Percentiles rank a stretch among this genome's conserved stretches.
These are phyloP conservation scores for Diplosphaera chodatii DNA, from an alignment of 139 green algal genomes.

Conservation along the genomic window DNA sequence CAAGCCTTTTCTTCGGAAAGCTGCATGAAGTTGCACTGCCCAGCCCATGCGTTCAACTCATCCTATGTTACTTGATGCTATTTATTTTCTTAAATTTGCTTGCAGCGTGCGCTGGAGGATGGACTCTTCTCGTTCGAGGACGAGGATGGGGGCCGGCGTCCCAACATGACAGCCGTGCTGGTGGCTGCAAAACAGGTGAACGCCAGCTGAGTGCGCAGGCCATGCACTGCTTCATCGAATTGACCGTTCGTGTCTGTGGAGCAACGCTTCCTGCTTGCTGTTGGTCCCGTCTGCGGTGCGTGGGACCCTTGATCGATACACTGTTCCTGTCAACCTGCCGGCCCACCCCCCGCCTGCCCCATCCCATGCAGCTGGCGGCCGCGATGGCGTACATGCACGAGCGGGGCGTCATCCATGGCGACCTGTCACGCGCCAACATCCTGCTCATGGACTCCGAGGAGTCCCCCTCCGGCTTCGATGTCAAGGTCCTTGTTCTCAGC, in stretches of 20 bases:
- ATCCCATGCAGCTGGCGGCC: slow-evolving; percentile 38
- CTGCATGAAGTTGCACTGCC: no score
- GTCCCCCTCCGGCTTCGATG: slow-evolving; percentile 25
- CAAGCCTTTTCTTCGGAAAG: no score
- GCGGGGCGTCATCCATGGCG: slow-evolving; percentile 50
- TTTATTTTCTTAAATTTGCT: no score
- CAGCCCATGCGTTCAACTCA: no score
- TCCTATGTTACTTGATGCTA: no score
- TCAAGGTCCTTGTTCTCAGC: slow-evolving; percentile 7
- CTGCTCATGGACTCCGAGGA: neutral
- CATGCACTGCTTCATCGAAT: neutral
- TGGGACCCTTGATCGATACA: no score
- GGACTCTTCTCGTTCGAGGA: neutral
- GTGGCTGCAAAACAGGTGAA: slow-evolving; percentile 14
- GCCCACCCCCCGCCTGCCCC: no score
- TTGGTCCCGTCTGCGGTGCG: no score
- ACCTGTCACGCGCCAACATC: slow-evolving; percentile 50
- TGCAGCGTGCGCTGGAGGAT: neutral
- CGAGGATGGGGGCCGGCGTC: neutral
- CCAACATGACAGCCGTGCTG: slow-evolving; percentile 31
- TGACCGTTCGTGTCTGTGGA: no score
- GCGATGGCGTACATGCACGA: slow-evolving; percentile 60
- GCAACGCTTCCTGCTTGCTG: no score
- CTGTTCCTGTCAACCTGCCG: no score
- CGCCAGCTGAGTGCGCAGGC: no score